Base-by-base conservation (phyloP, 768 basidiomycete genomes). In the Cyclocybe cylindracea region DNA sequence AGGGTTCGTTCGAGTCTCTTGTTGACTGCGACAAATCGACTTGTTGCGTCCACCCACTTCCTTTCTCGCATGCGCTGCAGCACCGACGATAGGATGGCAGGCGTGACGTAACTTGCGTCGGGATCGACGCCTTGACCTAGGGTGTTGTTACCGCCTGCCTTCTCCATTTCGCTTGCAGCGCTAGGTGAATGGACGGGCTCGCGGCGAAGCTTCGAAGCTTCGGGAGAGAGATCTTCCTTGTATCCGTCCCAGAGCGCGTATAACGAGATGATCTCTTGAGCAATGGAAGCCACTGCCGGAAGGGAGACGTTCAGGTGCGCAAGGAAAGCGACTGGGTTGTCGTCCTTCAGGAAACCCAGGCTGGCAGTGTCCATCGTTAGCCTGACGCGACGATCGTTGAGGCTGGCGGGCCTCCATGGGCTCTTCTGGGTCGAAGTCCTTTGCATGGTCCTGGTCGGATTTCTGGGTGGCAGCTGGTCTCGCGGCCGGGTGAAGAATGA, bases 171-270 rank as follows among this genome's bases (percentile, higher is more conserved):
- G 24, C 24, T 24, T 13, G 53, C 54, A 10, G 65, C 64, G 43
- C 63, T 34, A 60, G 62, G 10, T 67, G 47, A 57, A 71, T 66
- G 52, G 62, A 48, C 24, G 63, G 61, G 53, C 67, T 65, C 10
- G 54, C 47, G 10, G 44, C 58, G 7, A 29, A 57, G 33, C 33
- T 61, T 66, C 13, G 63, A 43, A 7, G 64, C 66, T n/a, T 75
- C 72, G 4, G 72, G 69, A 8, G 76, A 62, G 3, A 70, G 71
- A 39, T 87, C 83, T 54, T 91, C 87, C 50, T 83, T 84, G 70
- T 92, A 93, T 7, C 82, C 75, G 36, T 90, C 89, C 93, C 95
- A 98, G 0, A 94, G 79, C 5, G 89, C 82, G 69, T 98, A 98
- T 34, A 97, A 69, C 4, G 89, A 83, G 48, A 98, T 78, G 57